Conservation (phyloP, 805 yeast genomes). For the Candida dajiaensis region DNA sequence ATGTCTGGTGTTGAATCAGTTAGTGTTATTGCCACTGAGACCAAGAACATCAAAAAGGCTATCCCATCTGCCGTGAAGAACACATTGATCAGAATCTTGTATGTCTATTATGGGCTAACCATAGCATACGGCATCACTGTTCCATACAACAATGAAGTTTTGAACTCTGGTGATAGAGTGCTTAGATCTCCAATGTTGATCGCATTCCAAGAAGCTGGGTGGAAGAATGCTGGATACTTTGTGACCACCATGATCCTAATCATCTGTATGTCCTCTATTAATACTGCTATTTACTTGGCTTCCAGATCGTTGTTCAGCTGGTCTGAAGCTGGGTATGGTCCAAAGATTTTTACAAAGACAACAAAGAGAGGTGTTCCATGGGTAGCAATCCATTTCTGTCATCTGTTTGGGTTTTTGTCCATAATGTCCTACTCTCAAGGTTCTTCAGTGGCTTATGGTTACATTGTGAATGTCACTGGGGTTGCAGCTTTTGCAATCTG, state of each 20-base stretch:
- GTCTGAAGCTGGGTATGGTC: conserved; percentile 58
- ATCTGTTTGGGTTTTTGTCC: conserved; percentile 57
- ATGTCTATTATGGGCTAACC: conserved; percentile 54
- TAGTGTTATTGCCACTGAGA: conserved; percentile 73
- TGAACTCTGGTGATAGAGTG: conserved; percentile 29
- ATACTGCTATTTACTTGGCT: conserved; percentile 63
- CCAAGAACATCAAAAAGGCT: conserved; percentile 60
- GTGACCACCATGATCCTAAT: conserved; percentile 63
- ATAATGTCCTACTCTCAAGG: conserved; percentile 46
- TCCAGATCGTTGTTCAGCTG: conserved; percentile 61
- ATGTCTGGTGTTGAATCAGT: conserved; percentile 75
- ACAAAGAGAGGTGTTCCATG: conserved; percentile 60
- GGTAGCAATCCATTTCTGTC: conserved; percentile 50
- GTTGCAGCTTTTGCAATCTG: conserved; percentile 71
- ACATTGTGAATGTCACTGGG: conserved; percentile 69
- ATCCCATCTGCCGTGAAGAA: conserved; percentile 67
- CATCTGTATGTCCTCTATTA: conserved; percentile 64
- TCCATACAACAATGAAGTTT: conserved; percentile 56
- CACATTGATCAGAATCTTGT: conserved; percentile 56
- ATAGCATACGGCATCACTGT: conserved; percentile 65
- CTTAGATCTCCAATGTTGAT: conserved; percentile 66
- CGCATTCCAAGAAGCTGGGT: conserved; percentile 64
- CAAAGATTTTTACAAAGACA: conserved; percentile 45
- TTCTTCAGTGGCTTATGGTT: conserved; percentile 55
- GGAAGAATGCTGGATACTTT: conserved; percentile 56